Evolutionary conservation across 1,284 basidiomycete species (phyloP).

Genomic region (Pterulicium gracile): DNA sequence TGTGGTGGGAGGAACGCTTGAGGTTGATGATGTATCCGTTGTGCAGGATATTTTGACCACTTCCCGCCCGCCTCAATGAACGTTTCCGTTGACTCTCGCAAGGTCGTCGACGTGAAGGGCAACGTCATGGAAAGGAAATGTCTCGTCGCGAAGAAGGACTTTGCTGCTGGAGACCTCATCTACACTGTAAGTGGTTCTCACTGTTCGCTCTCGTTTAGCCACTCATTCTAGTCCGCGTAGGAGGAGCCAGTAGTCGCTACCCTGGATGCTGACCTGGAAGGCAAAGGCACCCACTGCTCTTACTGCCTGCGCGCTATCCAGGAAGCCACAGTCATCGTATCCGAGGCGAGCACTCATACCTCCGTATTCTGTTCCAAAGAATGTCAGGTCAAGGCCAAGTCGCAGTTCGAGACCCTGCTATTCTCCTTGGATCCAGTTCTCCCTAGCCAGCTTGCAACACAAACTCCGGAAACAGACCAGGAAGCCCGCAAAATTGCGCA

Average conservation of each 20-base stretch:
- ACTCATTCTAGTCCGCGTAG: conserved; percentile 23
- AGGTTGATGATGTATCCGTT: too few species aligned
- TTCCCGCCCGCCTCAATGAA: conserved; percentile 67
- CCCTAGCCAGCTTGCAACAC: conserved; percentile 36
- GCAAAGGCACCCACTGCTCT: conserved; percentile 53
- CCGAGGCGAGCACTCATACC: conserved; percentile 38
- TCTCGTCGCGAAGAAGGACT: conserved; percentile 57
- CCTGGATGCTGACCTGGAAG: conserved; percentile 60
- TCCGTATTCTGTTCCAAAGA: conserved; percentile 63
- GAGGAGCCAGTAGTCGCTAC: conserved; percentile 60
- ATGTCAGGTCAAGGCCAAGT: conserved; percentile 44
- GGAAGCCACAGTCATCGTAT: conserved; percentile 29
- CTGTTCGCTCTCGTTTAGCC: background rate
- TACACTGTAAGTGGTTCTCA: conserved; percentile 44
- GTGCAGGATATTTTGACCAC: conserved; percentile 58
- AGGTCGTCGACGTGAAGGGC: conserved; percentile 23
- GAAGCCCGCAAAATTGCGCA: conserved; percentile 49
- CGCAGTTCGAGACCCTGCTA: conserved; percentile 55
- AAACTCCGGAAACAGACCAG: conserved; percentile 20
- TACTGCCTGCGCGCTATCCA: conserved; percentile 56
- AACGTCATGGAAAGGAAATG: conserved; percentile 30
- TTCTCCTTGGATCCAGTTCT: conserved; percentile 57
- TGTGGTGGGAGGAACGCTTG: too few species aligned
- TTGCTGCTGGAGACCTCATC: conserved; percentile 59
- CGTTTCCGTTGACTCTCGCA: conserved; percentile 42